Percentiles rank a stretch among this genome's conserved stretches.
Evolutionary conservation across 2,329 filamentous ascomycete species (phyloP).

Genomic region (Colletotrichum sp.): DNA sequence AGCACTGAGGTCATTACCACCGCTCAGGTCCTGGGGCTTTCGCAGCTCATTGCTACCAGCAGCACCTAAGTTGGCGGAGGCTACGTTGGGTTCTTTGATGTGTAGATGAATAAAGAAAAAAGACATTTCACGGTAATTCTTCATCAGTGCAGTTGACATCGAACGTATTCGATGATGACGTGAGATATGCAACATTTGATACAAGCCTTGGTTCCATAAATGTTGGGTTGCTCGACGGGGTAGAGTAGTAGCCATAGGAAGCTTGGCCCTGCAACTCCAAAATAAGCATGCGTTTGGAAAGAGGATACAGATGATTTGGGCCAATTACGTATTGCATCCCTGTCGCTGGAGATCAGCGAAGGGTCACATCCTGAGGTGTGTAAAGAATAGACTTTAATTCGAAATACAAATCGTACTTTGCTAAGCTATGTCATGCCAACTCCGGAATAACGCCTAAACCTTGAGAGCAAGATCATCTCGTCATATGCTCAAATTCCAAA

Average conservation of each 20-base stretch:
- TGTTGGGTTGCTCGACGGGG: not conserved
- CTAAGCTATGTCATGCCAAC: not conserved
- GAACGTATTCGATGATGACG: rapidly evolving
- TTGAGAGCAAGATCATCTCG: not conserved
- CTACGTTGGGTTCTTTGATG: not conserved
- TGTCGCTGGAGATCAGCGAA: rapidly evolving
- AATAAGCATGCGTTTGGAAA: not conserved
- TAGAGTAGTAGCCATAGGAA: not conserved
- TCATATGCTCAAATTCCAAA: not conserved
- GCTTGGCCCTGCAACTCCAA: not conserved
- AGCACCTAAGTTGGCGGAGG: not conserved
- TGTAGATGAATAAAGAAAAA: not conserved
- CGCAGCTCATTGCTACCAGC: conserved; percentile 9
- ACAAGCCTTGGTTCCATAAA: not conserved
- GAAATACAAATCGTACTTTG: not conserved
- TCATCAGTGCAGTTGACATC: rapidly evolving
- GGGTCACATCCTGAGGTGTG: rapidly evolving
- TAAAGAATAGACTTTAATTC: not conserved
- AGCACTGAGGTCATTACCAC: not conserved
- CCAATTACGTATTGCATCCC: not conserved
- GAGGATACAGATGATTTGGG: not conserved
- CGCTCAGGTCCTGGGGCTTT: conserved; percentile 6
- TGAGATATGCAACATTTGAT: not conserved
- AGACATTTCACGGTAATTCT: not conserved
- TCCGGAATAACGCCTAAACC: not conserved